Percentiles rank a stretch among this genome's conserved stretches.
Conservation (phyloP, 805 yeast species). For the Candida maesae region DNA sequence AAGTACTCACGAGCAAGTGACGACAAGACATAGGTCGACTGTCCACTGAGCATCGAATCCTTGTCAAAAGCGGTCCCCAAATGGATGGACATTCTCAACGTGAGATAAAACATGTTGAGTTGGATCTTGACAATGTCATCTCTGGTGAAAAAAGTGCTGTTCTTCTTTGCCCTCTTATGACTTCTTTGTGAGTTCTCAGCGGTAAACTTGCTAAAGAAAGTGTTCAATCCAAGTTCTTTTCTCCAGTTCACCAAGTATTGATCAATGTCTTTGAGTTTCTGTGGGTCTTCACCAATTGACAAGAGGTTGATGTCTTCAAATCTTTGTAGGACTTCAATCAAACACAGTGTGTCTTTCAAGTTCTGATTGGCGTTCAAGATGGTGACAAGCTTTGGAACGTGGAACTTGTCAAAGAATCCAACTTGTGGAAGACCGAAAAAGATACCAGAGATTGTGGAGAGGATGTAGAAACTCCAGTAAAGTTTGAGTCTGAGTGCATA, state of each 20-base stretch:
- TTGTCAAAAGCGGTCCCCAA: conserved; percentile 8
- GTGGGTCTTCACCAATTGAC: conserved; percentile 16
- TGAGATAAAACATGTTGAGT: conserved; percentile 25
- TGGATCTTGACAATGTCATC: conserved; percentile 21
- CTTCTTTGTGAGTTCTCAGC: conserved; percentile 11
- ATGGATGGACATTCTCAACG: conserved; percentile 12
- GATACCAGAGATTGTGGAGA: conserved; percentile 23
- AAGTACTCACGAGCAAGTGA: conserved; percentile 14
- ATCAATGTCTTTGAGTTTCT: conserved; percentile 21
- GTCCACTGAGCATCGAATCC: conserved; percentile 7
- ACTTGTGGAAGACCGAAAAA: conserved; percentile 25
- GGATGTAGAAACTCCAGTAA: conserved; percentile 41
- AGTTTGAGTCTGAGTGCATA: conserved; percentile 34
- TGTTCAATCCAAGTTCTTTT: conserved; percentile 13
- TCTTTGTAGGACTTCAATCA: conserved; percentile 29
- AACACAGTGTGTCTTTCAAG: conserved; percentile 30
- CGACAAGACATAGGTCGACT: conserved; percentile 15
- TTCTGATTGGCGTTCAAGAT: conserved; percentile 32
- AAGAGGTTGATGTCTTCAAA: conserved; percentile 16
- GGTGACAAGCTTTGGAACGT: conserved; percentile 34
- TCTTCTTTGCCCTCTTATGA: conserved; percentile 16
- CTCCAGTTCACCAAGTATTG: conserved; percentile 15
- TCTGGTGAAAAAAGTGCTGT: conserved; percentile 11
- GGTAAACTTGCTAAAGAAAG: conserved; percentile 13
- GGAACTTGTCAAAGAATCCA: conserved; percentile 21